Percentiles rank a stretch among this genome's conserved stretches.
phyloP scores from a whole-genome alignment of 352 stramenopile genomes.

The Phytophthora capsici region DNA sequence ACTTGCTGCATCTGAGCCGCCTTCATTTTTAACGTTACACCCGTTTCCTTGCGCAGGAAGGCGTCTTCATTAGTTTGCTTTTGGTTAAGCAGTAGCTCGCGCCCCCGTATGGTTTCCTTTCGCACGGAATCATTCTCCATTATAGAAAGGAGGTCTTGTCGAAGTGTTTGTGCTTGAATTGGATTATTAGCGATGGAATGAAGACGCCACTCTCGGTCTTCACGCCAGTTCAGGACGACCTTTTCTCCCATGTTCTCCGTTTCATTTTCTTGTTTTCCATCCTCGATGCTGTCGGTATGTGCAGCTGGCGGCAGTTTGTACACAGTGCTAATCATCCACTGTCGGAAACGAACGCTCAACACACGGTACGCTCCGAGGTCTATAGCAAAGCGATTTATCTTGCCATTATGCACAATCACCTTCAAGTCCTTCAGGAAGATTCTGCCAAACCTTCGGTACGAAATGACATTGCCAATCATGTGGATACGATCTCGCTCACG shows the following conservation, averaged over 20 bases:
- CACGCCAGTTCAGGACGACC: conserved; percentile 48
- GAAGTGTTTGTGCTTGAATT: conserved; percentile 37
- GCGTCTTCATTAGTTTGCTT: conserved; percentile 48
- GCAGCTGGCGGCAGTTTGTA: conserved; percentile 30
- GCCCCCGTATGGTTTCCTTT: conserved; percentile 39
- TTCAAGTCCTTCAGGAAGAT: conserved; percentile 40
- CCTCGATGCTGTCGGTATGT: conserved; percentile 16
- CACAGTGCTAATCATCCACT: conserved; percentile 50
- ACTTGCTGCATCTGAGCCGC: conserved; percentile 51
- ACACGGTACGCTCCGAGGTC: conserved; percentile 58
- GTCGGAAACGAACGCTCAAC: conserved; percentile 43
- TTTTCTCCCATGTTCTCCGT: conserved; percentile 22
- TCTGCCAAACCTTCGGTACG: conserved; percentile 54
- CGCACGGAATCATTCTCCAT: conserved; percentile 41
- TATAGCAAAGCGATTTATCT: conserved; percentile 58
- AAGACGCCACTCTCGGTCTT: conserved; percentile 58
- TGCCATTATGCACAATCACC: conserved; percentile 33
- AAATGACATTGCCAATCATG: conserved; percentile 63
- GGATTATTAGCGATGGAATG: conserved; percentile 51
- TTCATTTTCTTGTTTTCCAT: conserved; percentile 14
- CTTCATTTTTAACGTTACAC: conserved; percentile 55
- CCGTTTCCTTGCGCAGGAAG: conserved; percentile 56
- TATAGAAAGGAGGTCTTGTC: conserved; percentile 42
- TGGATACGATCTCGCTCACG: conserved; percentile 56
- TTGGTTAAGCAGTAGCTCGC: conserved; percentile 46